A percentile compares a stretch with the other conserved stretches of the same genome.
Conservation (phyloP, 345 rosid genomes). For the Eucalyptus globulus region DNA sequence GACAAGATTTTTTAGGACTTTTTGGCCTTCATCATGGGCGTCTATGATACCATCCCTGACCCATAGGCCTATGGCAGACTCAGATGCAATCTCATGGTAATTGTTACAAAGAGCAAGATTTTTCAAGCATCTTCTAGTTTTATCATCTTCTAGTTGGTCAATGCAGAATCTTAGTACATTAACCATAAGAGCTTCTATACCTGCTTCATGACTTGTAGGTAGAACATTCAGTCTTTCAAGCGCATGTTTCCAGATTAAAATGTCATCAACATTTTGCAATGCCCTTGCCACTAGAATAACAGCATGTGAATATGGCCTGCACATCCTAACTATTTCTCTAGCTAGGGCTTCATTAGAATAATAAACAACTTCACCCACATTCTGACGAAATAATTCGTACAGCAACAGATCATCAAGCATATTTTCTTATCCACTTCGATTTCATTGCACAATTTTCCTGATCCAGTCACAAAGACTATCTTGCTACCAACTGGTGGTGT, state of each 20-base stretch:
- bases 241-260: background rate
- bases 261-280: background rate
- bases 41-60: background rate
- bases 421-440: background rate
- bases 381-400: background rate
- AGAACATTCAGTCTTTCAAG: background rate
- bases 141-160: background rate
- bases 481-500: background rate
- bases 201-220: background rate
- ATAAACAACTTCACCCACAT: background rate
- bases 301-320: background rate
- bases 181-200: background rate
- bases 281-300: background rate
- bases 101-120: background rate
- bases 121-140: background rate
- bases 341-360: background rate
- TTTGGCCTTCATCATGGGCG: background rate
- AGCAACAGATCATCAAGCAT: background rate
- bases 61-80: background rate
- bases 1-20: background rate
- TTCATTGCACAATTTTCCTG: background rate
- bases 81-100: background rate
- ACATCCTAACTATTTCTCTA: background rate
- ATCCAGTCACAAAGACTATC: background rate
- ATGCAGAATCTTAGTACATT: background rate